These are phyloP conservation scores for Piromyces sp. DNA, from an alignment of 192 early-diverging fungal genomes.

Conservation along the genomic window DNA sequence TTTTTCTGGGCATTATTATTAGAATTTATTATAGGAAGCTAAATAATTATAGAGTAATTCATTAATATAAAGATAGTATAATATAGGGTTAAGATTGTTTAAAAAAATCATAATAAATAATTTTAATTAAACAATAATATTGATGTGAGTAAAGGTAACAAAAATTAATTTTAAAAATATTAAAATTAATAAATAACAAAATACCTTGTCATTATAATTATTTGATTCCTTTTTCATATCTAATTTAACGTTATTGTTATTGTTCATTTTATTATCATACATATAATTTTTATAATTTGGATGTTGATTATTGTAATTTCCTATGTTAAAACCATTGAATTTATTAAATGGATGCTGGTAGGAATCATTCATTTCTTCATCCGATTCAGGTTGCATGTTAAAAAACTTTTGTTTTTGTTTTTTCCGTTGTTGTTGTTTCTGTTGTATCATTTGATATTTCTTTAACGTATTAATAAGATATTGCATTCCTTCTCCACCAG, in stretches of 20 bases:
- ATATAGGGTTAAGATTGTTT: no score
- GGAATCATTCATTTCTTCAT: neutral
- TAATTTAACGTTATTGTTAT: neutral
- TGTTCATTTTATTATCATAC: neutral
- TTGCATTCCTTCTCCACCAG: neutral
- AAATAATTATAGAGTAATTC: neutral
- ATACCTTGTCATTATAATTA: no score
- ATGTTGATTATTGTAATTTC: neutral
- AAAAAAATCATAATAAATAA: no score
- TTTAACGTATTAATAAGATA: neutral
- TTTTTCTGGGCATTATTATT: neutral
- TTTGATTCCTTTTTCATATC: neutral
- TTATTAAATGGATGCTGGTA: neutral
- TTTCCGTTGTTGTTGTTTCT: neutral
- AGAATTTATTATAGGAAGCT: neutral
- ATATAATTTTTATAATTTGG: neutral
- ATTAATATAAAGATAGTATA: no score
- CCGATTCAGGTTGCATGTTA: neutral
- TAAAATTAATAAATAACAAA: no score
- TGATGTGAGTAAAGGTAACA: no score
- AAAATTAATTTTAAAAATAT: no score
- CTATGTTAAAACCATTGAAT: neutral
- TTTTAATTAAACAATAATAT: no score
- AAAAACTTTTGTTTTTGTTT: neutral
- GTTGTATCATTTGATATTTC: neutral